Percentiles rank a stretch among this genome's conserved stretches.
phyloP scores from a whole-genome alignment of 495 filamentous ascomycete genomes.

The Trichoderma reesei region DNA sequence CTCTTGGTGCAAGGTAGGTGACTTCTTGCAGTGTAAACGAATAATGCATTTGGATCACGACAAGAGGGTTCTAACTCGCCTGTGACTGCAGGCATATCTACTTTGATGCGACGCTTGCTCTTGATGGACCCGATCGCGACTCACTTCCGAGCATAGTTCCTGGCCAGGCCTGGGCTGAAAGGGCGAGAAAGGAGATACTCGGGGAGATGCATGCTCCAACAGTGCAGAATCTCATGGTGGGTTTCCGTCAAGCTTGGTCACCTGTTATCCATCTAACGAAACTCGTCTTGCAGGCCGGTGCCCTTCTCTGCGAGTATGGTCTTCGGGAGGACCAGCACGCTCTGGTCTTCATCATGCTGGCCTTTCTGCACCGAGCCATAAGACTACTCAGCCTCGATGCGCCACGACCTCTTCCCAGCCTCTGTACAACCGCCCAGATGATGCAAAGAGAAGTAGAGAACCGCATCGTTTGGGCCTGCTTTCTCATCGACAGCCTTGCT shows the following conservation, averaged over 20 bases:
- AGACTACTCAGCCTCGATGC: neutral
- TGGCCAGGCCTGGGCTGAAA: neutral
- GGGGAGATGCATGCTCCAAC: constrained; percentile 3
- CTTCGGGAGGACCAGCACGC: constrained; percentile 2
- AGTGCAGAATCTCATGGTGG: neutral
- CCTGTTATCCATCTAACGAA: neutral
- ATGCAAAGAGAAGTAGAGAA: neutral
- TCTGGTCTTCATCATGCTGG: neutral
- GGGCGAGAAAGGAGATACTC: neutral
- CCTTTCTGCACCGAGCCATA: constrained; percentile 7
- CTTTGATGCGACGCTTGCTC: neutral
- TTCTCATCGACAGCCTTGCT: constrained; percentile 4
- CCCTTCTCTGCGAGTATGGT: constrained; percentile 6
- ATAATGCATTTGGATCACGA: neutral
- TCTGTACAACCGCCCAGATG: neutral
- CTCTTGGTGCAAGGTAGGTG: neutral
- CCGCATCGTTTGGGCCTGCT: constrained; percentile 9
- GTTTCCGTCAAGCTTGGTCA: neutral
- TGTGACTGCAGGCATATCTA: neutral
- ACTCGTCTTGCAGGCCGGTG: neutral
- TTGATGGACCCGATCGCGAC: neutral
- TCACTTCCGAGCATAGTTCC: neutral
- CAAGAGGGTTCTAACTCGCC: neutral
- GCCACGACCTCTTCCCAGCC: neutral
- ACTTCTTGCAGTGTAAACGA: neutral